A percentile compares a stretch with the other conserved stretches of the same genome.
Conservation (phyloP, 306 rosid genomes). For the Elaeagnus macrophylla region DNA sequence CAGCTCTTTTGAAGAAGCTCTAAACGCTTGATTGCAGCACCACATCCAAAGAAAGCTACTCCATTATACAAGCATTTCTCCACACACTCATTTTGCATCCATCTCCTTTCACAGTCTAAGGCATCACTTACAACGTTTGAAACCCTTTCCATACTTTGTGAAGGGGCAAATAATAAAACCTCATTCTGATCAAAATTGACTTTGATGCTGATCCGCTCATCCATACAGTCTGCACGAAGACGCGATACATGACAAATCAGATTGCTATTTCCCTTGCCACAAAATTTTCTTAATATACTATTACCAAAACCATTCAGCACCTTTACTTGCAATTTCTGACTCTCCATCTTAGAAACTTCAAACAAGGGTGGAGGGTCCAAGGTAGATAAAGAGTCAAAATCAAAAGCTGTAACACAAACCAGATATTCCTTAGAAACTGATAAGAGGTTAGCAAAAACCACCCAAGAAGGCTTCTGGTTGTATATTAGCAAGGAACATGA, state of each 20-base stretch:
- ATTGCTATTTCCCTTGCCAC: conserved; percentile 65
- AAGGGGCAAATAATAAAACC: conserved; percentile 48
- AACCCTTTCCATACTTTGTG: conserved; percentile 47
- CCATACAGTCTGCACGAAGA: conserved; percentile 40
- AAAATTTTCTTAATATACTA: conserved; percentile 61
- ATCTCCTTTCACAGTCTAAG: conserved; percentile 51
- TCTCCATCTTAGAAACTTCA: conserved; percentile 47
- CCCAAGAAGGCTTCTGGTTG: conserved; percentile 84
- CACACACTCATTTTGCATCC: conserved; percentile 57
- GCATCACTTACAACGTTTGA: conserved; percentile 27
- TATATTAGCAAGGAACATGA: conserved; percentile 77
- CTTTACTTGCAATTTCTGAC: conserved; percentile 41
- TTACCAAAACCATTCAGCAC: conserved; percentile 59
- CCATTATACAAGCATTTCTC: conserved; percentile 71
- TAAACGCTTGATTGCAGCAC: conserved; percentile 85
- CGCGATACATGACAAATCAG: conserved; percentile 42
- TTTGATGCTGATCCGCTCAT: conserved; percentile 56
- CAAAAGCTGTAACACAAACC: conserved; percentile 68
- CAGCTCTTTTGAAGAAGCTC: conserved; percentile 61
- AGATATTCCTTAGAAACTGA: conserved; percentile 60
- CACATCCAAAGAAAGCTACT: conserved; percentile 81
- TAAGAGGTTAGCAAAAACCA: conserved; percentile 74
- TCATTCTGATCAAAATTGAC: conserved; percentile 54
- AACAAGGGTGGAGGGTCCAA: conserved; percentile 63
- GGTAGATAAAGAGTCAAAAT: conserved; percentile 35